Conservation (phyloP, 495 filamentous ascomycete species). For the Aspergillus campestris region DNA sequence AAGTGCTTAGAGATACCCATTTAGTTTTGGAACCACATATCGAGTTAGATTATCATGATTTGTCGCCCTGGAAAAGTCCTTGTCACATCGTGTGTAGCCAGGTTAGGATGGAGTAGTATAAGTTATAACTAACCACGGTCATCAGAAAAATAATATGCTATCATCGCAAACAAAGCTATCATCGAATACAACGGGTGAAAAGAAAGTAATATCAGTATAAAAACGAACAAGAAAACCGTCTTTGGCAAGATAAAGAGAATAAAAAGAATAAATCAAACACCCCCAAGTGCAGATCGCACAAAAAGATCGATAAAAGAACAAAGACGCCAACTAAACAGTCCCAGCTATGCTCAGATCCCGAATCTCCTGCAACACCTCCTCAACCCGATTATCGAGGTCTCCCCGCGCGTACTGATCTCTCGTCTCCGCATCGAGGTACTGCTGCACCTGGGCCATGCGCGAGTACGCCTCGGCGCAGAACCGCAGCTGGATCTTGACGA, state of each 20-base stretch:
- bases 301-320: no score
- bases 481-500: constrained; percentile 95
- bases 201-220: neutral
- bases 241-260: constrained; percentile 4
- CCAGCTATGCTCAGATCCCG: constrained; percentile 90
- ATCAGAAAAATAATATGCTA: no score
- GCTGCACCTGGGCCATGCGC: constrained; percentile 97
- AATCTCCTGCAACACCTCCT: constrained; percentile 96
- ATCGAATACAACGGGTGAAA: constrained; percentile 6
- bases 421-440: constrained; percentile 95
- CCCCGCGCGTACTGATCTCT: constrained; percentile 93
- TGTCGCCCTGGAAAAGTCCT: neutral
- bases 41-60: no score
- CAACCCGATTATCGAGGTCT: constrained; percentile 82
- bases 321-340: constrained; percentile 40
- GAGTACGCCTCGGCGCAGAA: constrained; percentile 97
- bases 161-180: no score
- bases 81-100: neutral
- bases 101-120: no score
- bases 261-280: constrained; percentile 2
- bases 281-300: neutral
- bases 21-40: no score
- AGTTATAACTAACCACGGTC: no score
- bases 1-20: no score
- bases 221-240: constrained; percentile 3